Base-by-base conservation (phyloP, 345 rosid species). In the Dipteronia sinensis region DNA sequence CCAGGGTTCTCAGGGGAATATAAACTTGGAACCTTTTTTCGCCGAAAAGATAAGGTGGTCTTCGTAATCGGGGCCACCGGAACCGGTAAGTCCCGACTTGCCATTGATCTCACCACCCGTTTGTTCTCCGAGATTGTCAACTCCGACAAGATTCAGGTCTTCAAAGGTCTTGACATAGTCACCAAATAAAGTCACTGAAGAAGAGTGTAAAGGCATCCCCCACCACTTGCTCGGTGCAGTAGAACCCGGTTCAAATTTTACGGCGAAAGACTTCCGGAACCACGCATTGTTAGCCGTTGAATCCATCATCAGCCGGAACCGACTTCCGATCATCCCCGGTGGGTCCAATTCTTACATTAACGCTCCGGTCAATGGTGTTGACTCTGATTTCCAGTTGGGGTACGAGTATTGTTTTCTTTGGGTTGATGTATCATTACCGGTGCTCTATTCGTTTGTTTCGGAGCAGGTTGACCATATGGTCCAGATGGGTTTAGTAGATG, bases 1-100 rank as follows among this genome's bases (percentile, higher is more conserved):
- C 80, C 87, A 84, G 40, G 82, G 75, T 2, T 20, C 27, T 59
- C 25, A 20, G n/a, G 86, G 75, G 7, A 31, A 31, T 31, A 55
- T 85, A 68, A 81, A 78, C 49, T 67, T 85, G 73, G 84, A 85
- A 12, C 82, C 84, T 0, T 90, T 86, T 89, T 88, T 70, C 88
- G 83, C 40, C 83, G 88, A 47, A 92, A 92, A 85, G 91, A 90
- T n/a, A 94, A 92, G 85, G 90, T 91, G 0, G 84, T 90, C 12
- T 90, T 92, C 76, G 91, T 95, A 10, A 86, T 95, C 78, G 98
- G 98, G 0, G 93, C 97, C n/a, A 95, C 98, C 2, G 98, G 96
- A 38, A 91, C 97, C 5, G 98, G 98, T 0, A 95, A 95, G 65
- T 92, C 98, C 15, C 85, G 93, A 4, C 85, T 95, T 0, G 98